Evolutionary conservation across 2,329 filamentous ascomycete species (phyloP), one percentile per base, ranked within the genome.

Genomic region (Plenodomus biglobosus): DNA sequence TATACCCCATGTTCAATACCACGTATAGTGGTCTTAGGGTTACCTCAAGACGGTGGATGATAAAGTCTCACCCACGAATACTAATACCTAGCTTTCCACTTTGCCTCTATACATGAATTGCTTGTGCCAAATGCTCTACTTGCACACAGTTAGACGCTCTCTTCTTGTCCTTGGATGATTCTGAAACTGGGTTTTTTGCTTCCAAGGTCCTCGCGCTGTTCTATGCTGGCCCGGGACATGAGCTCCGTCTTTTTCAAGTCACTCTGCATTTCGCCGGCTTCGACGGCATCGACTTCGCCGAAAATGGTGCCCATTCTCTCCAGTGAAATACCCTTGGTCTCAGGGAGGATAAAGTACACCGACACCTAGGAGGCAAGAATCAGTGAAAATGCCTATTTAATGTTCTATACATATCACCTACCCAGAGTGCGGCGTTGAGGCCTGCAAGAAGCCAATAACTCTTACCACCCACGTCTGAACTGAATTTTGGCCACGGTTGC

Each of bases 381-480:
- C n/a, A n/a, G n/a, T n/a, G n/a, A n/a, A n/a, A n/a, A n/a, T n/a
- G n/a, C n/a, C n/a, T n/a, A n/a, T n/a, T n/a, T n/a, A n/a, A n/a
- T n/a, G n/a, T n/a, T n/a, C n/a, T n/a, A n/a, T n/a, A n/a, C n/a
- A 24, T 6, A 13, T 17, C 5, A 21, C 44, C 40, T 43, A 44
- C 44, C 36, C 46, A 16, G 17, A 51, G 40, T n/a, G 40, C 17
- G 16, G 44, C 41, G 10, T 47, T 51, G 22, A 47, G 36, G 37
- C 40, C 30, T 15, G 27, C 44, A 15, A 51, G 30, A 13, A 51
- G 41, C 48, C 48, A 51, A 34, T 47, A 41, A 13, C 48, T 44
- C 32, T 47, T 47, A 2, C 48, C 44, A 6, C 44, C 40, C 19
- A 47, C 48, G 7, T 47, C 16, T 16, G 27, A 32, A 13, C 42